Conservation (phyloP, 1,284 basidiomycete genomes). For the Ustilago sp. region DNA sequence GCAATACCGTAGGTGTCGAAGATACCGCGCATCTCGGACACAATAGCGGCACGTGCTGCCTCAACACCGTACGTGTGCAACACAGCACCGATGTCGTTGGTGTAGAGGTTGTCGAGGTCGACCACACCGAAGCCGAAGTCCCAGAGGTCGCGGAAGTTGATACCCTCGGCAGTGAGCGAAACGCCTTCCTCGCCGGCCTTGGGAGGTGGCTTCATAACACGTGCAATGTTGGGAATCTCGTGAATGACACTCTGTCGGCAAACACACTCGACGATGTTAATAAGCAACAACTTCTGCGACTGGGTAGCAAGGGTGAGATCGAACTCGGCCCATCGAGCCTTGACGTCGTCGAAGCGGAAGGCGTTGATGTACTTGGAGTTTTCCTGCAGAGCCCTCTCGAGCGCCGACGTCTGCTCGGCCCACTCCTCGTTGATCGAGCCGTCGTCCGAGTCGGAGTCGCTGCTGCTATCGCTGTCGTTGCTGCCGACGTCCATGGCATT, state of each 20-base stretch:
- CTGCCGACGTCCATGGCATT: constrained; percentile 57
- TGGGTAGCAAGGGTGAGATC: constrained; percentile 60
- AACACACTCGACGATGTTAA: constrained; percentile 68
- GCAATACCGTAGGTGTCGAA: constrained; percentile 96
- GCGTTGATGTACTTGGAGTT: constrained; percentile 73
- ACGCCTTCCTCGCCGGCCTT: constrained; percentile 54
- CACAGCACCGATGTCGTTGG: constrained; percentile 95
- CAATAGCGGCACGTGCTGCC: constrained; percentile 71
- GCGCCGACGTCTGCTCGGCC: constrained; percentile 67
- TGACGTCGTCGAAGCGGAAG: constrained; percentile 78
- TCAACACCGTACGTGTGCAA: constrained; percentile 81
- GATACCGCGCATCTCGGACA: constrained; percentile 85
- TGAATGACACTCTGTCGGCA: constrained; percentile 65
- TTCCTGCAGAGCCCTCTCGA: constrained; percentile 73
- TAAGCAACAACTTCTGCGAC: constrained; percentile 67
- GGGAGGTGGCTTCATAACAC: constrained; percentile 62
- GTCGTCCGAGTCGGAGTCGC: constrained; percentile 56
- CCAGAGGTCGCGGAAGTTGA: constrained; percentile 91
- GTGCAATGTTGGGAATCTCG: constrained; percentile 65
- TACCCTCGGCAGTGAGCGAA: constrained; percentile 66
- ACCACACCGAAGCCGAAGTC: constrained; percentile 82
- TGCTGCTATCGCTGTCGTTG: constrained; percentile 37
- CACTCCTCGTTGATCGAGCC: constrained; percentile 62
- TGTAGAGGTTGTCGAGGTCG: constrained; percentile 85
- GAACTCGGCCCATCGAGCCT: constrained; percentile 72